Conservation (phyloP, 2,329 filamentous ascomycete species). For the Colletotrichum musicola region DNA sequence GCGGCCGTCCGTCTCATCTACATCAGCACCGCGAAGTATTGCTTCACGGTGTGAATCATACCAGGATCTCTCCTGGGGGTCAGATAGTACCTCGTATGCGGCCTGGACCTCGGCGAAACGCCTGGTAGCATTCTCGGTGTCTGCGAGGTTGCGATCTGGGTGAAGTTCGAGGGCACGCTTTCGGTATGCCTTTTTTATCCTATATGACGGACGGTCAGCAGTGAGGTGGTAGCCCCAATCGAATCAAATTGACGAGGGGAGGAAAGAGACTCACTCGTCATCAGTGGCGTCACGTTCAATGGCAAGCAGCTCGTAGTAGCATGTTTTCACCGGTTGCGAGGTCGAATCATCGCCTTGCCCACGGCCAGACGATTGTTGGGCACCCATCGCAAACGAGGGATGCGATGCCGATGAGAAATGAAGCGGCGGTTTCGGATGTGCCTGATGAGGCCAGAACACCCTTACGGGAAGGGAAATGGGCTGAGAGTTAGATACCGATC, state of each 20-base stretch:
- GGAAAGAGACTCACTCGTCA: conserved; percentile 73
- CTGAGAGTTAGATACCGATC: too few relatives aligned
- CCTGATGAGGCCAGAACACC: background rate
- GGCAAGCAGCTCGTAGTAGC: conserved; percentile 87
- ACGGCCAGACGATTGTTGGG: conserved; percentile 64
- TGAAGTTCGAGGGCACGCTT: conserved; percentile 92
- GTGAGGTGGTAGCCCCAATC: background rate
- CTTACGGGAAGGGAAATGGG: too few relatives aligned
- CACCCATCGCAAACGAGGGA: conserved; percentile 60
- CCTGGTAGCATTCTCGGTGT: conserved; percentile 84
- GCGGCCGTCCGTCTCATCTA: conserved; percentile 56
- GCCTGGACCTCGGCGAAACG: conserved; percentile 93
- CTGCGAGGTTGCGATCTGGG: conserved; percentile 91
- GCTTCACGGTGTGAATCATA: conserved; percentile 94
- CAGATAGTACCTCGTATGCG: conserved; percentile 95
- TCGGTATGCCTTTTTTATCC: conserved; percentile 94
- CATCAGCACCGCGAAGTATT: conserved; percentile 78
- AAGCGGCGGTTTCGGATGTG: background rate
- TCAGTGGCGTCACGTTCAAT: conserved; percentile 80
- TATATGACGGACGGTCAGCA: conserved; percentile 49
- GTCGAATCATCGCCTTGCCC: conserved; percentile 42
- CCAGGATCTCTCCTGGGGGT: conserved; percentile 96
- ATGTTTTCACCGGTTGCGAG: conserved; percentile 67
- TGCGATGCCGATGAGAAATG: background rate
- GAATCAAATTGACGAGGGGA: background rate